phyloP scores from a whole-genome alignment of 352 stramenopile species.

The Globisporangium nodosum region DNA sequence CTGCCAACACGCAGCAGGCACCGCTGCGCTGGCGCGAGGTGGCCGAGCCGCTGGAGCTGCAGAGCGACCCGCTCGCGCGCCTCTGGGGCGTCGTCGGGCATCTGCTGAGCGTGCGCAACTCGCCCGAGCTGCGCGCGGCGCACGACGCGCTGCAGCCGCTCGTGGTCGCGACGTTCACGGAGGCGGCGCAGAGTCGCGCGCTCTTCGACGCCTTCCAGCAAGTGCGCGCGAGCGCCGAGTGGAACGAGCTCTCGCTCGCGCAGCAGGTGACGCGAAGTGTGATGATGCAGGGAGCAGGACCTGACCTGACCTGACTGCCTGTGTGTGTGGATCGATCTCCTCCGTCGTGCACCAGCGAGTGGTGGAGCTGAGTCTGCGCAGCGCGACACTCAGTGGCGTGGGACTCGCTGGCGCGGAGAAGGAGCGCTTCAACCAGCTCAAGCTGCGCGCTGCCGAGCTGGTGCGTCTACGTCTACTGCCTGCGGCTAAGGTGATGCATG shows the following conservation, averaged over 20 bases:
- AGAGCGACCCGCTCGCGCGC: constrained; percentile 89
- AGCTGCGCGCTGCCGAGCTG: constrained; percentile 90
- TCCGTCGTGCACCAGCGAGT: constrained; percentile 43
- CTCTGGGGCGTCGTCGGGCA: constrained; percentile 95
- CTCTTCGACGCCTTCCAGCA: constrained; percentile 89
- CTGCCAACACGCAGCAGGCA: constrained; percentile 5
- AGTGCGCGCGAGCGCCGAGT: constrained; percentile 66
- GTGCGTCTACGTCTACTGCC: constrained; percentile 14
- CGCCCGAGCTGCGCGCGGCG: constrained; percentile 89
- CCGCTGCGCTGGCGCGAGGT: constrained; percentile 78
- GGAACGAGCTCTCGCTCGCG: constrained; percentile 40
- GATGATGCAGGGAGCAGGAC: too few species aligned
- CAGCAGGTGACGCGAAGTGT: constrained; percentile 35
- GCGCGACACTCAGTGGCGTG: constrained; percentile 91
- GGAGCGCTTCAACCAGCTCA: constrained; percentile 95
- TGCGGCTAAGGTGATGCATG: background rate
- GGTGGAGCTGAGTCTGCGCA: constrained; percentile 84
- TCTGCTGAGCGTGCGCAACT: constrained; percentile 97
- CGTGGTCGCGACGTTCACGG: constrained; percentile 91
- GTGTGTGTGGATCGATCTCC: background rate
- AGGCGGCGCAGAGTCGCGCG: constrained; percentile 89
- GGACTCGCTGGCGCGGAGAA: constrained; percentile 89
- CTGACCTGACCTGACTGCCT: background rate
- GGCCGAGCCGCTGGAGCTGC: constrained; percentile 89
- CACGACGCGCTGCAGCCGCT: constrained; percentile 92